Evolutionary conservation across 2,329 filamentous ascomycete species (phyloP), one percentile per base, ranked within the genome.

Genomic region (Fusarium proliferatum): DNA sequence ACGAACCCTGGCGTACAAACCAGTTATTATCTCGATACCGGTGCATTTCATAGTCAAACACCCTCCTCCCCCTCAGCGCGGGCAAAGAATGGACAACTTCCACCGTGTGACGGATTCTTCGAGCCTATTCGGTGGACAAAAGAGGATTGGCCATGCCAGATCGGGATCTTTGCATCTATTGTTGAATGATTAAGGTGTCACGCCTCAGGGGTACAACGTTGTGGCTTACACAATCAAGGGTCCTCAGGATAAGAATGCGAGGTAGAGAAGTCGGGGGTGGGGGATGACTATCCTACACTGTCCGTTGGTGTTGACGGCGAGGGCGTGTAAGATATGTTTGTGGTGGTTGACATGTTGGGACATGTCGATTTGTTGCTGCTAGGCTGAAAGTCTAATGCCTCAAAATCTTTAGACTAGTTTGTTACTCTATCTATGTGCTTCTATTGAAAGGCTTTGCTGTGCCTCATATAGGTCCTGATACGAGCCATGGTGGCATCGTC

Each of bases 401-500:
- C 63, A 72, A 61, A 73, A 61, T 69, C 71, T 68, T 48, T 61
- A 69, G 43, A 65, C 34, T 52, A 52, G 38, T 43, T 57, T 26
- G 28, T 13, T 61, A 23, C 30, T 36, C 49, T 43, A 26, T 36
- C 59, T 43, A 41, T 23, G 33, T 46, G 34, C 16, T 21, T 52
- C 67, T 79, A 79, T 52, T 71, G 66, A 68, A 79, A 79, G 53
- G 78, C 78, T 46, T 78, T 72, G 58, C 74, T 80, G 57, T 79
- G 81, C 74, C 78, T 80, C 79, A 84, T 80, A 68, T 82, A 83
- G 33, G 79, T 78, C 66, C 78, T 79, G 66, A 84, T 83, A 53
- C 82, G 81, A 42, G 81, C 82, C 81, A 83, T 83, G 26, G 80
- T 78, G 52, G 78, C 78, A 53, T 82, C 81, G 58, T 84, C 83